Conservation (phyloP, 2,329 filamentous ascomycete genomes). For the Mycosphaerelloides madeirae region DNA sequence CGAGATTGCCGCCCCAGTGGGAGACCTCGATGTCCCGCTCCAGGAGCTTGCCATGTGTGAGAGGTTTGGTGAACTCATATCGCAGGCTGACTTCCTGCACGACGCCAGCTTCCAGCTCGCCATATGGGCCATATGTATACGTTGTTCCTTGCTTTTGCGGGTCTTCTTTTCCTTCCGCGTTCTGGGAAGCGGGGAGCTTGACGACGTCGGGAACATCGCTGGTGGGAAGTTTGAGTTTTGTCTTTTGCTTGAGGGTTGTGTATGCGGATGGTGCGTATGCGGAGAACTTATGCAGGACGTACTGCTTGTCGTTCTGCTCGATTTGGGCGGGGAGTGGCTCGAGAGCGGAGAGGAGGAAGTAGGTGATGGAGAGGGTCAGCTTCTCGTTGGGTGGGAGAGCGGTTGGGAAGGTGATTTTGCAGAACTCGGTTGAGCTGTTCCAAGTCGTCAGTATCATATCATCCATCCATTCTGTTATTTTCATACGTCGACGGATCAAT, state of each 20-base stretch:
- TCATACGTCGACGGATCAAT: constrained; percentile 51
- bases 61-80: constrained; percentile 92
- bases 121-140: constrained; percentile 86
- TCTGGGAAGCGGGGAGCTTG: constrained; percentile 52
- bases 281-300: constrained; percentile 78
- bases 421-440: constrained; percentile 59
- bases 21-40: constrained; percentile 93
- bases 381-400: constrained; percentile 72
- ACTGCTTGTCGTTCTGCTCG: constrained; percentile 80
- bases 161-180: constrained; percentile 58
- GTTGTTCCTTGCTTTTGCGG: constrained; percentile 80
- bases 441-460: constrained; percentile 5
- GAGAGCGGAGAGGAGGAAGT: constrained; percentile 74
- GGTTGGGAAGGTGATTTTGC: constrained; percentile 71
- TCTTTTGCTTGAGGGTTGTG: constrained; percentile 87
- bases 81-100: constrained; percentile 69
- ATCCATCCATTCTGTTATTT: neutral
- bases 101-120: constrained; percentile 73
- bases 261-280: constrained; percentile 82
- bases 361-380: constrained; percentile 82
- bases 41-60: constrained; percentile 71
- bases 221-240: constrained; percentile 83
- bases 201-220: constrained; percentile 76
- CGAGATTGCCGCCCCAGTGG: constrained; percentile 96
- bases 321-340: constrained; percentile 75